Percentiles rank a stretch among this genome's conserved stretches.
Conservation (phyloP, 768 basidiomycete genomes). For the Pisolithus microcarpus region DNA sequence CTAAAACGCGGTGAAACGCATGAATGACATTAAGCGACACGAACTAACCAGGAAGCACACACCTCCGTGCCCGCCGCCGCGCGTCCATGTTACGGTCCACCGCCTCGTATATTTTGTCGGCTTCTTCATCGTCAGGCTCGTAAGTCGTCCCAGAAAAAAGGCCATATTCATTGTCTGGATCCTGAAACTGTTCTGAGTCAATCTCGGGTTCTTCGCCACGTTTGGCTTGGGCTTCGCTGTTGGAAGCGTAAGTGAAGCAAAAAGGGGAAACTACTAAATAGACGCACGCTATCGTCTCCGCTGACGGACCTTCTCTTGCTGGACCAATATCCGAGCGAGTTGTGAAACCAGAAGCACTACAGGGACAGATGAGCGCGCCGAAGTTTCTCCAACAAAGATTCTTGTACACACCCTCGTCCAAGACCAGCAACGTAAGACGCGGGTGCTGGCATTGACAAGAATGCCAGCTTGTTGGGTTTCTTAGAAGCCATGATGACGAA, state of each 20-base stretch:
- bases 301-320: slow-evolving; percentile 89
- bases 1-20: slow-evolving; percentile 32
- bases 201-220: slow-evolving; percentile 85
- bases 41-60: slow-evolving; percentile 43
- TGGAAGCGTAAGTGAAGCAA: slow-evolving; percentile 1
- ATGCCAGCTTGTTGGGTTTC: slow-evolving; percentile 77
- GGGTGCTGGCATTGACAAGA: slow-evolving; percentile 87
- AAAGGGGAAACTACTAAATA: neutral
- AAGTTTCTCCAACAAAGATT: neutral
- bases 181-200: slow-evolving; percentile 88
- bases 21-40: slow-evolving; percentile 20
- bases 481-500: slow-evolving; percentile 33
- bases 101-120: slow-evolving; percentile 89
- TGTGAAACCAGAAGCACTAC: slow-evolving; percentile 92
- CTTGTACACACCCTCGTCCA: slow-evolving; percentile 73
- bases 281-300: slow-evolving; percentile 80
- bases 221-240: slow-evolving; percentile 79
- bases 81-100: slow-evolving; percentile 90
- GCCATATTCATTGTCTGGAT: slow-evolving; percentile 96
- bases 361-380: slow-evolving; percentile 7
- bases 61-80: slow-evolving; percentile 73
- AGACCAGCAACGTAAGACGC: slow-evolving; percentile 98
- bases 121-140: slow-evolving; percentile 96
- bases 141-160: slow-evolving; percentile 94
- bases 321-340: slow-evolving; percentile 99